Evolutionary conservation across 1,139 yeast genomes (phyloP).

Genomic region (Candida glucosophila): DNA sequence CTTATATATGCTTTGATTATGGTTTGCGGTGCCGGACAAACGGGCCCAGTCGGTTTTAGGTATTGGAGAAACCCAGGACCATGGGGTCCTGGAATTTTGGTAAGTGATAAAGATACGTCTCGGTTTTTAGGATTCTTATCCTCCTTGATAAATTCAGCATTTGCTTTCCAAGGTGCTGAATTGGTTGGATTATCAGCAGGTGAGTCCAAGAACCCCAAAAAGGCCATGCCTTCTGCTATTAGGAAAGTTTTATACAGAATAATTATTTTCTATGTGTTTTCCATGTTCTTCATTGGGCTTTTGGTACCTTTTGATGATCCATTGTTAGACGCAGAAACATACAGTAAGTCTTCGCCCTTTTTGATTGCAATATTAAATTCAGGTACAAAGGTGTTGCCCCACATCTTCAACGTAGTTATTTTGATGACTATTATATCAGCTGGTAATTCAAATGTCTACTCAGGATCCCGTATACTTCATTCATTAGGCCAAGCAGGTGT

Average conservation of each 20-base stretch:
- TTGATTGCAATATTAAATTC: slow-evolving; percentile 45
- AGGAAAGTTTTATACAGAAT: slow-evolving; percentile 65
- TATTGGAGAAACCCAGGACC: slow-evolving; percentile 28
- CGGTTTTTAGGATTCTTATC: slow-evolving; percentile 17
- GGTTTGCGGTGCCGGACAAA: slow-evolving; percentile 24
- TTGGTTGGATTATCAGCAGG: slow-evolving; percentile 85
- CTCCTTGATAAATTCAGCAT: slow-evolving; percentile 38
- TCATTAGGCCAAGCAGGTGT: slow-evolving; percentile 46
- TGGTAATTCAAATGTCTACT: slow-evolving; percentile 35
- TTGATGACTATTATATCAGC: slow-evolving; percentile 44
- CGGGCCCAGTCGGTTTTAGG: slow-evolving; percentile 17
- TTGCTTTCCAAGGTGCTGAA: slow-evolving; percentile 77
- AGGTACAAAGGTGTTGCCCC: slow-evolving; percentile 38
- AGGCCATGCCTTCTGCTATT: slow-evolving; percentile 77
- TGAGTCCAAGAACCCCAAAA: slow-evolving; percentile 76
- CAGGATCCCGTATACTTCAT: slow-evolving; percentile 33
- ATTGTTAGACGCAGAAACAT: slow-evolving; percentile 30
- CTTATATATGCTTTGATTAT: slow-evolving; percentile 18
- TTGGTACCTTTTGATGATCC: slow-evolving; percentile 38
- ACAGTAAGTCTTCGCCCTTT: slow-evolving; percentile 46
- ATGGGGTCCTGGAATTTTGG: slow-evolving; percentile 46
- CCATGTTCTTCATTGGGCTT: slow-evolving; percentile 37
- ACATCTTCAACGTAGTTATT: slow-evolving; percentile 42
- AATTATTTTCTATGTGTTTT: slow-evolving; percentile 31
- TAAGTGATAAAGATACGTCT: slow-evolving; percentile 10